These are phyloP conservation scores for Cadophora malorum DNA, from an alignment of 2,329 filamentous ascomycete genomes.

Conservation along the genomic window DNA sequence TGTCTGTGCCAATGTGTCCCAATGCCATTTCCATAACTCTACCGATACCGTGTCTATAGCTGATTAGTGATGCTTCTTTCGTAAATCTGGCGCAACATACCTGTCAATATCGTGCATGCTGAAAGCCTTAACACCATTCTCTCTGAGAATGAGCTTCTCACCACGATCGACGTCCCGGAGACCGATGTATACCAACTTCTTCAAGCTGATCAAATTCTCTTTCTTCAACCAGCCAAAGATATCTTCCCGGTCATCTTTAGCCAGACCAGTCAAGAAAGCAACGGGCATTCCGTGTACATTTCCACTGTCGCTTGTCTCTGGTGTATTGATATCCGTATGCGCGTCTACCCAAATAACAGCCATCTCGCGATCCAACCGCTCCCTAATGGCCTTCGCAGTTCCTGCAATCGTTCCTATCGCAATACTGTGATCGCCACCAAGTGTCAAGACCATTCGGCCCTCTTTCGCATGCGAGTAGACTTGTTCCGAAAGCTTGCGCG, in stretches of 20 bases:
- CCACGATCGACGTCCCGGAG: conserved; percentile 90
- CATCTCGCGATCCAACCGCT: conserved; percentile 81
- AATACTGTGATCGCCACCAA: conserved; percentile 96
- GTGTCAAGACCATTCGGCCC: conserved; percentile 87
- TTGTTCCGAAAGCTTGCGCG: conserved; percentile 77
- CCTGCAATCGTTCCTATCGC: conserved; percentile 93
- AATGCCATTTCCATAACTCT: conserved; percentile 98
- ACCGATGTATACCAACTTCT: conserved; percentile 96
- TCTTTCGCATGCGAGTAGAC: conserved; percentile 85
- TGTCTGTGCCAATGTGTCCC: conserved; percentile 91
- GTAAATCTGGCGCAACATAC: conserved; percentile 53
- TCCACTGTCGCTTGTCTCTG: conserved; percentile 85
- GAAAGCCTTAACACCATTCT: conserved; percentile 93
- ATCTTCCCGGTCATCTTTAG: conserved; percentile 75
- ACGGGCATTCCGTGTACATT: conserved; percentile 99
- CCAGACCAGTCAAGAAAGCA: conserved; percentile 86
- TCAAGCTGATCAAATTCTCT: conserved; percentile 71
- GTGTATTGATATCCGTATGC: conserved; percentile 97
- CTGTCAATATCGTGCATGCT: conserved; percentile 98
- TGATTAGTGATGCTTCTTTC: conserved; percentile 22
- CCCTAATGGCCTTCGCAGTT: conserved; percentile 82
- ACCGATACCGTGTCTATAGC: conserved; percentile 83
- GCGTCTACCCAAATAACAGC: conserved; percentile 99
- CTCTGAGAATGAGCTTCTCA: conserved; percentile 90
- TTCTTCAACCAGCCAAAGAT: conserved; percentile 89